Conservation (phyloP, 352 stramenopile species). For the Globisporangium paroecandrum region DNA sequence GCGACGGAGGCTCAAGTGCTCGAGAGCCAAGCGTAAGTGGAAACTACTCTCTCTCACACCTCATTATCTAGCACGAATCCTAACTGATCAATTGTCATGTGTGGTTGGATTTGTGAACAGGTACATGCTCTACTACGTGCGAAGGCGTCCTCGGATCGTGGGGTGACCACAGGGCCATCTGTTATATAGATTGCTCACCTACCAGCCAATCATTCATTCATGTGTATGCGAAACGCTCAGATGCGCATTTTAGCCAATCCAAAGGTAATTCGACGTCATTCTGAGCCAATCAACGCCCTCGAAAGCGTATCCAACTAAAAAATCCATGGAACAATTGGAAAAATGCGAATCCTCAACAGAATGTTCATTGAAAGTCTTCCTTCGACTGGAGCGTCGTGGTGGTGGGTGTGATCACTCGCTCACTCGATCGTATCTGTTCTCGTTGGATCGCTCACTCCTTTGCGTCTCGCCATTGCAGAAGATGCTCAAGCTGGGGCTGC, state of each 20-base stretch:
- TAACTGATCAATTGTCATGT: not conserved
- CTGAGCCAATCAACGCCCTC: not conserved
- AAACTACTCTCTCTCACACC: not conserved
- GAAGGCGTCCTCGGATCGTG: constrained; percentile 11
- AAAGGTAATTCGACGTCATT: not conserved
- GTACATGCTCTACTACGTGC: constrained; percentile 27
- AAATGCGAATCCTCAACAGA: too few relatives aligned
- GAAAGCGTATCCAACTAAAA: constrained; percentile 4
- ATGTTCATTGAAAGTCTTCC: not conserved
- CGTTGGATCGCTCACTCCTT: not conserved
- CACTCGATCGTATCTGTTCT: not conserved
- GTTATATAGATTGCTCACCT: too few relatives aligned
- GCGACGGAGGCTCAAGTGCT: constrained; percentile 37
- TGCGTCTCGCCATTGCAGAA: not conserved
- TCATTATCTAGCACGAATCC: not conserved
- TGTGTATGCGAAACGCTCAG: not conserved
- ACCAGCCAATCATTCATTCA: not conserved
- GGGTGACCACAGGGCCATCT: not conserved
- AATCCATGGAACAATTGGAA: not conserved
- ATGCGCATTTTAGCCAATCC: not conserved
- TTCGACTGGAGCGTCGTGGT: not conserved
- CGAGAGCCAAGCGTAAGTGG: constrained; percentile 52
- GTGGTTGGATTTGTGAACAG: constrained; percentile 9
- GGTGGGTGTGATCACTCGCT: not conserved
- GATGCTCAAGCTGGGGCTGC: constrained; percentile 6